These are phyloP conservation scores for Lachnellula arida DNA, from an alignment of 2,329 filamentous ascomycete genomes.

Conservation along the genomic window DNA sequence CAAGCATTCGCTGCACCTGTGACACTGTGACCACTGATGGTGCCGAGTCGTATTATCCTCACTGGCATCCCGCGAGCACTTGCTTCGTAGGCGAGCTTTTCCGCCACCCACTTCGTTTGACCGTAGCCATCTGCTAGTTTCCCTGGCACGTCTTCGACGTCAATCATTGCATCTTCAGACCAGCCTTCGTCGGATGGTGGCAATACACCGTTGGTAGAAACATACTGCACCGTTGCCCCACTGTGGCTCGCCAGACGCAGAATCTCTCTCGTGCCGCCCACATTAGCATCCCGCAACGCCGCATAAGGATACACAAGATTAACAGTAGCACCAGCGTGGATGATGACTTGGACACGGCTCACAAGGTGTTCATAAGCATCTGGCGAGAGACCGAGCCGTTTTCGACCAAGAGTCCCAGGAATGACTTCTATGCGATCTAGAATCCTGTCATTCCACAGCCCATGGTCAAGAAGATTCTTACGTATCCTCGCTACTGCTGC, in stretches of 20 bases:
- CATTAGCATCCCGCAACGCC: conserved; percentile 67
- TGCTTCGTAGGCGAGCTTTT: conserved; percentile 69
- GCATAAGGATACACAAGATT: conserved; percentile 81
- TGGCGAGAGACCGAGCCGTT: conserved; percentile 62
- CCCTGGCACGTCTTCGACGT: conserved; percentile 62
- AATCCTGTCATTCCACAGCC: conserved; percentile 71
- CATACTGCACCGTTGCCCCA: conserved; percentile 69
- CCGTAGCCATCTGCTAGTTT: conserved; percentile 81
- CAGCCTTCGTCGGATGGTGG: conserved; percentile 64
- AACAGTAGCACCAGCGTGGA: conserved; percentile 74
- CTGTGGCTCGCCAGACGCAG: conserved; percentile 63
- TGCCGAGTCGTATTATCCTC: conserved; percentile 73
- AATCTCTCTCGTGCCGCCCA: conserved; percentile 73
- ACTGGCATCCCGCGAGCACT: conserved; percentile 70
- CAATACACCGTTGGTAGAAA: conserved; percentile 77
- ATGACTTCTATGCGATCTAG: conserved; percentile 74
- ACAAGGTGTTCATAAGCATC: conserved; percentile 63
- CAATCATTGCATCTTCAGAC: conserved; percentile 64
- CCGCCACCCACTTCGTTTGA: conserved; percentile 77
- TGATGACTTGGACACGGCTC: conserved; percentile 62
- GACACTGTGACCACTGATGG: conserved; percentile 71
- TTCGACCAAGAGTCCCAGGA: conserved; percentile 66
- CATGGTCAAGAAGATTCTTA: conserved; percentile 71
- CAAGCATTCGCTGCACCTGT: conserved; percentile 74
- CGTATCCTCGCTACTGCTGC: conserved; percentile 69